Base-by-base conservation (phyloP, 176 grass and related monocot genomes). In the Zoysia pacifica region DNA sequence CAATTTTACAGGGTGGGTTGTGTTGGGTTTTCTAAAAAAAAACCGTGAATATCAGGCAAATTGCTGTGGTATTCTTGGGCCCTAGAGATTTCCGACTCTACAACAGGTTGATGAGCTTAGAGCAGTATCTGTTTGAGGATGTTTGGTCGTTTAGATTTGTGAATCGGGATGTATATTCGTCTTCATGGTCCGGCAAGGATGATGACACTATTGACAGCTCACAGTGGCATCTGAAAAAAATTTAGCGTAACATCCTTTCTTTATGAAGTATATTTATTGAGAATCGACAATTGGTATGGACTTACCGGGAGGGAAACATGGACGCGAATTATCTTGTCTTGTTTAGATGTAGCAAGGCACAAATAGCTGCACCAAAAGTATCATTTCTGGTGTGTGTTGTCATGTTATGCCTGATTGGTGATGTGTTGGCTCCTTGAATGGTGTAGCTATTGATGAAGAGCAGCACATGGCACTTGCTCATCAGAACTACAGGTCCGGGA, bases 401-500 rank as follows among this genome's bases (percentile, higher is more conserved):
- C 4, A 14, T 62, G 35, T 11, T 85, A 54, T 15, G 39, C 40
- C 77, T 80, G 35, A 86, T 80, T 5, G 18, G 49, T 36, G 8
- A 18, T 39, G 46, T 67, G 9, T 69, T 60, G 18, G n/a, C 53
- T 61, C 53, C 35, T 85, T 74, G 28, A 83, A 73, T 82, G 65
- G 1, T 85, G 80, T 72, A 92, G 90, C 61, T 73, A 68, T 82
- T 9, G 48, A 11, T 49, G 48, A 49, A 49, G 48, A 49, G 8
- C 9, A 1, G 9, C 48, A 11, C 48, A 10, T 49, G 48, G 9
- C 54, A 10, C 81, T 87, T 79, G 84, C 91, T 9, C 87, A 93
- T 78, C 84, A 93, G 63, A 93, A 87, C 74, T 90, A 90, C 62
- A 84, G 86, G 55, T 78, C 85, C 2, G 85, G 87, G 46, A 93